Base-by-base conservation (phyloP, 257 asterid genomes). In the Petunia secreta region DNA sequence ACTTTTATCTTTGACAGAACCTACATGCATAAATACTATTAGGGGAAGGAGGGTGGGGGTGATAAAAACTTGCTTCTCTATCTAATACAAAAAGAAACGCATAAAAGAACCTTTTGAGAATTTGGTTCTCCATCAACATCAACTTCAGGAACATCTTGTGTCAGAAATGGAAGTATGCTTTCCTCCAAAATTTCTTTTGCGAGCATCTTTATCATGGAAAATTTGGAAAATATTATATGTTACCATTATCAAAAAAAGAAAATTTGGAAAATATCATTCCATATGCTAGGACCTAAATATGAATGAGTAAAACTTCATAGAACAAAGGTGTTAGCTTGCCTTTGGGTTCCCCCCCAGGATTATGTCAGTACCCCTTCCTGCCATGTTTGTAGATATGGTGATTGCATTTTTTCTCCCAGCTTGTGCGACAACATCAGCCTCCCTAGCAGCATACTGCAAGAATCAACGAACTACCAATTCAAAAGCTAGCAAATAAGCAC, bases 311-410 rank as follows among this genome's bases (percentile, higher is more conserved):
- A 36, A 50, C 52, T 34, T 50, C 44, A 73, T 48, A 73, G 46
- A 38, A 52, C 39, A 65, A 37, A 52, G 75, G 79, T 55, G 34
- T 81, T 82, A 63, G 83, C 84, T 79, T 82, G 86, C 99, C 97
- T 95, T 96, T 34, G 99, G 99, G 85, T 95, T 96, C 83, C 99
- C 99, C 86, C 99, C 99, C 8, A 96, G 92, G 86, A 96, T 96
- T 81, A 96, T 96, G 86, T 96, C 99, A 84, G 99, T 92, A 64
- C 99, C 98, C 86, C 99, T 87, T 68, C 99, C 99, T 80, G 99
- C 99, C 99, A 95, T 95, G 87, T 95, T 95, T 6, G 99, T 93
- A 63, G 99, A 93, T 86, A 95, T 84, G 84, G 99, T 95, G 84
- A 95, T 95, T 81, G 97, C 99, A 83, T 89, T 78, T 85, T 94